Conservation (phyloP, 352 stramenopile species). For the Pythium sukuiense region DNA sequence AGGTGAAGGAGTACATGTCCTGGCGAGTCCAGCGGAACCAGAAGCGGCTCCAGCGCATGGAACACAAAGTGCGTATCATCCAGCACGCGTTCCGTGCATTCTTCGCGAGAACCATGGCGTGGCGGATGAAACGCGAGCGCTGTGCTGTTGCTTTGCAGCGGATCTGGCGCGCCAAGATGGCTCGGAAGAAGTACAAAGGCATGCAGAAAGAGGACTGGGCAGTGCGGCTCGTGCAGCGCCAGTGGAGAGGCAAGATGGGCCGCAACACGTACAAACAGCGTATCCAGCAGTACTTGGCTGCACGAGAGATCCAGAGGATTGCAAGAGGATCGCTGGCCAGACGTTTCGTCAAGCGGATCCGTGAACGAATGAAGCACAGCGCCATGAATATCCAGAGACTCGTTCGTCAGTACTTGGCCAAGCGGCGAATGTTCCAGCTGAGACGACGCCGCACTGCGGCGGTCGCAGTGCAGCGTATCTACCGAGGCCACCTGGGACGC, state of each 20-base stretch:
- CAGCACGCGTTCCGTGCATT: conserved; percentile 91
- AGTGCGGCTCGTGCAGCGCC: conserved; percentile 87
- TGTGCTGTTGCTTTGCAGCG: conserved; percentile 89
- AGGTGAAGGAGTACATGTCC: conserved; percentile 96
- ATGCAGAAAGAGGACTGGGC: conserved; percentile 90
- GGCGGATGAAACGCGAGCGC: conserved; percentile 65
- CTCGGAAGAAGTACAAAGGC: conserved; percentile 67
- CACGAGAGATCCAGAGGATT: conserved; percentile 86
- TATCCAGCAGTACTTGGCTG: conserved; percentile 72
- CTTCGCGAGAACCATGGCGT: conserved; percentile 81
- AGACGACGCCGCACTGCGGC: conserved; percentile 57
- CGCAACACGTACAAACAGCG: conserved; percentile 77
- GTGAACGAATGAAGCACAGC: conserved; percentile 45
- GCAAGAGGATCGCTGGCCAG: conserved; percentile 78
- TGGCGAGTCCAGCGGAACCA: conserved; percentile 94
- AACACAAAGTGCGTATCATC: conserved; percentile 81
- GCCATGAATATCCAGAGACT: conserved; percentile 82
- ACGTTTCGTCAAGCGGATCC: conserved; percentile 53
- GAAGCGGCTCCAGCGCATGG: conserved; percentile 89
- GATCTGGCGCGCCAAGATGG: conserved; percentile 81
- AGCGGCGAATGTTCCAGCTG: conserved; percentile 47
- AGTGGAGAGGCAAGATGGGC: conserved; percentile 90
- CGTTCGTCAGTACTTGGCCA: conserved; percentile 64
- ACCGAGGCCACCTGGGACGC: conserved; percentile 85
- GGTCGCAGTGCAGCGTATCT: conserved; percentile 87